phyloP scores from a whole-genome alignment of 2,329 filamentous ascomycete genomes.

The Dothidotthia symphoricarpi region DNA sequence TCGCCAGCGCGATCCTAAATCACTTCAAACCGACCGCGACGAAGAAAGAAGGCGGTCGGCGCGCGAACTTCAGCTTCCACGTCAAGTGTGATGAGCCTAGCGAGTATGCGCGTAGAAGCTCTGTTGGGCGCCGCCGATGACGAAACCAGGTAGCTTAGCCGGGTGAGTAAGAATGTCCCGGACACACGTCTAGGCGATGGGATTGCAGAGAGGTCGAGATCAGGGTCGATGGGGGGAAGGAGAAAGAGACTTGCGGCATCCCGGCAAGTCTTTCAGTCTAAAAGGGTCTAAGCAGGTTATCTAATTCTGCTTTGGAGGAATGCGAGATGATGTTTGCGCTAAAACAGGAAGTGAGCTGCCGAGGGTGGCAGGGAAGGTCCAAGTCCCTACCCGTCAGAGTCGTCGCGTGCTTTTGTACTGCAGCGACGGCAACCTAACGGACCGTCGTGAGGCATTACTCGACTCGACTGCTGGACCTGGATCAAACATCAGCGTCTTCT shows the following conservation, averaged over 20 bases:
- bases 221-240: slow-evolving; percentile 17
- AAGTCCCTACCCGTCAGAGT: too few relatives aligned
- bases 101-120: slow-evolving; percentile 10
- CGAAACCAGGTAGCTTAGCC: slow-evolving; percentile 23
- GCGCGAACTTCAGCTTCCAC: slow-evolving; percentile 16
- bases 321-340: slow-evolving; percentile 16
- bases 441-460: too few relatives aligned
- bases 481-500: too few relatives aligned
- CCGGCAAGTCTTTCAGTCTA: slow-evolving; percentile 25
- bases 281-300: slow-evolving; percentile 29
- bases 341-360: slow-evolving; percentile 15
- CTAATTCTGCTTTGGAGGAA: slow-evolving; percentile 22
- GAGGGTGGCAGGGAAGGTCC: slow-evolving; percentile 1
- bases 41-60: slow-evolving; percentile 6
- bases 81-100: background rate
- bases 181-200: slow-evolving; percentile 9
- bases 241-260: slow-evolving; percentile 25
- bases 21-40: slow-evolving; percentile 3
- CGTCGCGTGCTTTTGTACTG: background rate
- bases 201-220: slow-evolving; percentile 8
- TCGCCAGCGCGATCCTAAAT: slow-evolving; percentile 1
- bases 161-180: slow-evolving; percentile 2
- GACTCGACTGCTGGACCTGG: too few relatives aligned
- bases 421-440: too few relatives aligned
- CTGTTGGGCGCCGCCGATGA: slow-evolving; percentile 19